Percentiles rank a stretch among this genome's conserved stretches.
Evolutionary conservation across 176 grass and related monocot genomes (phyloP).

Genomic region (Cenchrus purpureus): DNA sequence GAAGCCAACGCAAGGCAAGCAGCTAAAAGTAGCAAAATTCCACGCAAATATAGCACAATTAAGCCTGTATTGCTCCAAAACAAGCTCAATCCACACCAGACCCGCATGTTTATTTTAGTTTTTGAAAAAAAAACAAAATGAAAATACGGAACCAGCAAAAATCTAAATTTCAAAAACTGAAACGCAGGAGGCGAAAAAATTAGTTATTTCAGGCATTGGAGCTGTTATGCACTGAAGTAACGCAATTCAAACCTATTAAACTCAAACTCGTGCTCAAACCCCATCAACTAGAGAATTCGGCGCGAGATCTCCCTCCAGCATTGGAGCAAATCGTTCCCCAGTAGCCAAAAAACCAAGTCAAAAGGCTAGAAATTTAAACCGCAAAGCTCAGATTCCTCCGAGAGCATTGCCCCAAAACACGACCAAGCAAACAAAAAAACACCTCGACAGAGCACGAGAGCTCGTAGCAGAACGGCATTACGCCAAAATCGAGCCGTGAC

Average conservation of each 20-base stretch:
- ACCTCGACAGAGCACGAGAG: neutral
- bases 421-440: neutral
- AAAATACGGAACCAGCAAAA: neutral
- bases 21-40: slow-evolving; percentile 8
- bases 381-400: neutral
- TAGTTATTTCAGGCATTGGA: neutral
- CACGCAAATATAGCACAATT: slow-evolving; percentile 9
- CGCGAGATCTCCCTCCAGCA: slow-evolving; percentile 41
- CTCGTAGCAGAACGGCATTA: slow-evolving; percentile 37
- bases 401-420: slow-evolving; percentile 23
- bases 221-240: neutral
- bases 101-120: neutral
- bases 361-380: neutral
- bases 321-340: neutral
- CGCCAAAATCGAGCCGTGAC: slow-evolving; percentile 15
- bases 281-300: neutral
- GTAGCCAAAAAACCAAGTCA: neutral
- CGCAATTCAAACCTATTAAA: neutral
- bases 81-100: neutral
- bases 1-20: neutral
- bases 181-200: neutral
- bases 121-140: neutral
- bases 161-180: neutral
- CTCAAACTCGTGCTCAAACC: slow-evolving; percentile 24
- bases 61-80: slow-evolving; percentile 26